phyloP scores from a whole-genome alignment of 768 basidiomycete genomes.

The Psilocybe sp. region DNA sequence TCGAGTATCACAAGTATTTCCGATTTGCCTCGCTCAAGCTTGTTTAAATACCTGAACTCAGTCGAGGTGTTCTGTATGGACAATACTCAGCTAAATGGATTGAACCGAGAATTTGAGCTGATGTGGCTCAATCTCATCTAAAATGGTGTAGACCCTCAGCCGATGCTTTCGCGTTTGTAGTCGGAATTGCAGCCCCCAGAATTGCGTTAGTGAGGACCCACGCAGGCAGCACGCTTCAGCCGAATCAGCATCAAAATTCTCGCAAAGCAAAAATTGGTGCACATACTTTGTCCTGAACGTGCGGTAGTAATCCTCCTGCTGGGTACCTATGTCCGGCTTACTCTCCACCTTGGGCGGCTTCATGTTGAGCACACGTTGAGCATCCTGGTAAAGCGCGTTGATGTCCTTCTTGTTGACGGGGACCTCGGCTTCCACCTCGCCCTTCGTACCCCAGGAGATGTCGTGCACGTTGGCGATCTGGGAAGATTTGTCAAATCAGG shows the following conservation, averaged over 20 bases:
- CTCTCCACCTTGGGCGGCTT: conserved; percentile 74
- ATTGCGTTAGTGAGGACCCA: conserved; percentile 90
- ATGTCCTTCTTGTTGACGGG: conserved; percentile 89
- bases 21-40: too few species aligned
- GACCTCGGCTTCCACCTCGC: conserved; percentile 76
- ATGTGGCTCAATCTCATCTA: too few species aligned
- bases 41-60: too few species aligned
- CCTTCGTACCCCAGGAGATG: conserved; percentile 95
- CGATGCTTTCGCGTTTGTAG: conserved; percentile 50
- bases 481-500: not conserved
- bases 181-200: conserved; percentile 72
- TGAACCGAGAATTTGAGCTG: too few species aligned
- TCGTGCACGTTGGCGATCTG: conserved; percentile 89
- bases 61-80: too few species aligned
- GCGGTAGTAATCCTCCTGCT: conserved; percentile 86
- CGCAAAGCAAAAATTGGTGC: too few species aligned
- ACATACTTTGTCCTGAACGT: conserved; percentile 87
- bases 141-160: too few species aligned
- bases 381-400: conserved; percentile 88
- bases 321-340: conserved; percentile 57
- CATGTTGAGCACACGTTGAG: conserved; percentile 72
- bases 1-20: too few species aligned
- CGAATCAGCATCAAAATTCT: too few species aligned
- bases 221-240: conserved; percentile 61
- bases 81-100: too few species aligned